A percentile compares a stretch with the other conserved stretches of the same genome.
phyloP scores from a whole-genome alignment of 108 stramenopile species.

The Cylindrotheca fusiformis region DNA sequence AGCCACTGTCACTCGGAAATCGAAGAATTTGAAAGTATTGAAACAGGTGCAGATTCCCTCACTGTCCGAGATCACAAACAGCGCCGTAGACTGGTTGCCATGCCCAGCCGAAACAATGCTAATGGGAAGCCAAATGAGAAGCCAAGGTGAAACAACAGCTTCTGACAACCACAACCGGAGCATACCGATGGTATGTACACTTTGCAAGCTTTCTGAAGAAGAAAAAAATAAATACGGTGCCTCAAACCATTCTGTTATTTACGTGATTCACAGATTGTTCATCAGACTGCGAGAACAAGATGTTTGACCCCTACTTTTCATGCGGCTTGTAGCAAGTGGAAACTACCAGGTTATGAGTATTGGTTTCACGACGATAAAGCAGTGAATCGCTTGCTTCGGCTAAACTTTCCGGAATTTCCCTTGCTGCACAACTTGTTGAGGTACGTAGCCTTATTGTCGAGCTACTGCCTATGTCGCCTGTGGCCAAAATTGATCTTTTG shows the following conservation, averaged over 20 bases:
- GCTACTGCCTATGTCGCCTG: too few species aligned
- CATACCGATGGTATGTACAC: not conserved
- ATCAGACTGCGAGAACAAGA: slow-evolving; percentile 18
- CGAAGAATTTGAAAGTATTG: not conserved
- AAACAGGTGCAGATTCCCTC: not conserved
- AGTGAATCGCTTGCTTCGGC: slow-evolving; percentile 37
- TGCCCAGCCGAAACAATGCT: not conserved
- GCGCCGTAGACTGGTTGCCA: not conserved
- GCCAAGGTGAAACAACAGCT: not conserved
- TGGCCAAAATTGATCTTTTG: not conserved
- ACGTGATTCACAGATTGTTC: slow-evolving; percentile 20
- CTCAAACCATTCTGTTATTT: not conserved
- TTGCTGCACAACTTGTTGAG: slow-evolving; percentile 1
- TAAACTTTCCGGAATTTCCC: slow-evolving; percentile 40
- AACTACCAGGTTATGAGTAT: slow-evolving; percentile 16
- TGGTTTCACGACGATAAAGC: slow-evolving; percentile 61
- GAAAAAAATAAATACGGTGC: too few species aligned
- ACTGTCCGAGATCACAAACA: not conserved
- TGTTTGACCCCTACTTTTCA: slow-evolving; percentile 17
- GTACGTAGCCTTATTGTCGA: too few species aligned
- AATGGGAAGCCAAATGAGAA: not conserved
- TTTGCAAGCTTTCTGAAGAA: not conserved
- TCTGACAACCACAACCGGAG: too few species aligned
- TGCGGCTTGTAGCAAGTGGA: slow-evolving; percentile 14
- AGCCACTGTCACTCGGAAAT: too few species aligned